Base-by-base conservation (phyloP, 2,329 filamentous ascomycete genomes). In the Fusarium transvaalense region DNA sequence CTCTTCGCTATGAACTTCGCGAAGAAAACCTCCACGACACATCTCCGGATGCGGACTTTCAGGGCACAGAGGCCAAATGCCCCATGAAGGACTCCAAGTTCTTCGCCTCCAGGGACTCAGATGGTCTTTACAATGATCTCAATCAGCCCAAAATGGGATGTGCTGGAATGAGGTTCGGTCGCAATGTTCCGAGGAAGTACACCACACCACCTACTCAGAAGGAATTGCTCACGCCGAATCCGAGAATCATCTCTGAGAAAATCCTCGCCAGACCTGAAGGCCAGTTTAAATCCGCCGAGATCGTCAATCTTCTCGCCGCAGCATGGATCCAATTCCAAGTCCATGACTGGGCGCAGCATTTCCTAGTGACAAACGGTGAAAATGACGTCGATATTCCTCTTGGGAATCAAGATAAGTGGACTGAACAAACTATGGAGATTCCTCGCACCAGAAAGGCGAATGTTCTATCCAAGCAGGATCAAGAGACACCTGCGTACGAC, bases 261-360 rank as follows among this genome's bases (percentile, higher is more conserved):
- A 68, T 68, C 0, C 64, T 67, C 0, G 58, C 64, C 2, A 25
- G 64, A 14, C 64, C 52, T 2, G 57, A 68, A 21, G 64, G 64
- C 0, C 27, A 68, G 9, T 67, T 67, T n/a, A 64, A 67, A 25
- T 64, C 64, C 13, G 64, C 64, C 0, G 58, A 50, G 8, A 67
- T 64, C 1, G 58, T 67, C 2, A 67, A 68, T 17, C 52, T 67
- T 10, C 64, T 67, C 5, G 64, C 64, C 1, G 64, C 64, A 17
- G 64, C 64, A 1, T 66, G 64, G 64, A 66, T 66, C 3, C 64
- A 66, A 25, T 66, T 66, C 13, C 64, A 66, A 1, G 64, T 66
- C 1, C 64, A 67, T 8, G 64, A 67, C 17, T 66, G 57, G 64
- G 64, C 64, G 0, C 64, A 66, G 15, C 64, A 67, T 12, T 41